Percentiles rank a stretch among this genome's conserved stretches.
phyloP scores from a whole-genome alignment of 352 stramenopile genomes.

The Pythium coloratum region DNA sequence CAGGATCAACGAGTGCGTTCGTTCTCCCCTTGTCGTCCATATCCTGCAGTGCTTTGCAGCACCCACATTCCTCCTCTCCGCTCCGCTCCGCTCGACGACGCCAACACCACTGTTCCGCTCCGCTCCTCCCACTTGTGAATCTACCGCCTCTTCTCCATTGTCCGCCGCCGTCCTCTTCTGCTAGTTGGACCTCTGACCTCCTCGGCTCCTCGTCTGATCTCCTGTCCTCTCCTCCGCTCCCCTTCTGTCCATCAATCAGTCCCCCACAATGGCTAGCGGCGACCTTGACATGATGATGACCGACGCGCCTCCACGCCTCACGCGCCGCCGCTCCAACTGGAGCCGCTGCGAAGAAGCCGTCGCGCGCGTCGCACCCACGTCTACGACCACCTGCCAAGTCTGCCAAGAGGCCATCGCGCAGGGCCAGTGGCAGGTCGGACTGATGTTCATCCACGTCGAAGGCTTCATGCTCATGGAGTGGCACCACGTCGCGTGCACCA shows the following conservation, averaged over 20 bases:
- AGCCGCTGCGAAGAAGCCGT: slow-evolving; percentile 82
- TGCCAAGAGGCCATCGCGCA: slow-evolving; percentile 59
- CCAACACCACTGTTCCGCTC: neutral
- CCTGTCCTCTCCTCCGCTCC: neutral
- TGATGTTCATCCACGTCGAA: slow-evolving; percentile 87
- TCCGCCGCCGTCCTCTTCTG: slow-evolving; percentile 1
- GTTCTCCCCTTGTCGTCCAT: slow-evolving; percentile 1
- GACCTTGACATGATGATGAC: slow-evolving; percentile 35
- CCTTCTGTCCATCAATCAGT: neutral
- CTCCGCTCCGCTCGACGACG: neutral
- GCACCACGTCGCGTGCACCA: slow-evolving; percentile 71
- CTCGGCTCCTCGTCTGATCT: neutral
- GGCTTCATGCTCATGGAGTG: slow-evolving; percentile 89
- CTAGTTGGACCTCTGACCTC: neutral
- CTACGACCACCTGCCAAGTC: slow-evolving; percentile 78
- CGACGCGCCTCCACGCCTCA: slow-evolving; percentile 42
- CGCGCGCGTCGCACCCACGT: slow-evolving; percentile 64
- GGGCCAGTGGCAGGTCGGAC: slow-evolving; percentile 70
- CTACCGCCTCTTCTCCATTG: slow-evolving; percentile 17
- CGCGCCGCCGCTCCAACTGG: slow-evolving; percentile 61
- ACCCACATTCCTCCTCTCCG: neutral
- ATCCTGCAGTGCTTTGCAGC: neutral
- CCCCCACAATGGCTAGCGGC: slow-evolving; percentile 17
- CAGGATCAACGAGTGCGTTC: neutral
- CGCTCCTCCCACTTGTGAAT: slow-evolving; percentile 15